These are phyloP conservation scores for Oligophagozyma castellii DNA, from an alignment of 1,139 yeast genomes.

Conservation along the genomic window DNA sequence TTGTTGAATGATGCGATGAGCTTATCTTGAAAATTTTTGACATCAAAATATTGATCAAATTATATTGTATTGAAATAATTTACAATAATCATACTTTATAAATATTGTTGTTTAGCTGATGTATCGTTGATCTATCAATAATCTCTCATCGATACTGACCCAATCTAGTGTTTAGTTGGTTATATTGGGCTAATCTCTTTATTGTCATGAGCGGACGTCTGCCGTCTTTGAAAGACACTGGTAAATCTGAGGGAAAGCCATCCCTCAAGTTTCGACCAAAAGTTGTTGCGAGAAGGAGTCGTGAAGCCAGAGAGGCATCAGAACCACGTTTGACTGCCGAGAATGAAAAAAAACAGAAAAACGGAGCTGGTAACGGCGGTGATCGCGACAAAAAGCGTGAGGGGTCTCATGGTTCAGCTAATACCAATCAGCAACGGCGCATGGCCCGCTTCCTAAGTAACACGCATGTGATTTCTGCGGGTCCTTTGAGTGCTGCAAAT, in stretches of 20 bases:
- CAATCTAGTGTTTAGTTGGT: too few species aligned
- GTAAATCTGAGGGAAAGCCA: constrained; percentile 28
- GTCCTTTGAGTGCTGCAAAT: constrained; percentile 59
- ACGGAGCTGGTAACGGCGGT: too few species aligned
- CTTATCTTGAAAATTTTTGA: too few species aligned
- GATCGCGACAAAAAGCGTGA: constrained; percentile 13
- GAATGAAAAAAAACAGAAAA: constrained; percentile 18
- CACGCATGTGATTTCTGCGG: constrained; percentile 56
- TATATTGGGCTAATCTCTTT: too few species aligned
- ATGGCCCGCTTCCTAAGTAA: constrained; percentile 36
- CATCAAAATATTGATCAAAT: too few species aligned
- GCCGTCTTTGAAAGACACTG: constrained; percentile 22
- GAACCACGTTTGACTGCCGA: constrained; percentile 38
- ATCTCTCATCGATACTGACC: too few species aligned
- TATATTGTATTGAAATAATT: too few species aligned
- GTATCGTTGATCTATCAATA: too few species aligned
- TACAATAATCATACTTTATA: too few species aligned
- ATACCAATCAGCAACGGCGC: constrained; percentile 28
- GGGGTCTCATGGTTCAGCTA: constrained; percentile 22
- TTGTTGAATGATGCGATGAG: too few species aligned
- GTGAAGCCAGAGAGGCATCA: constrained; percentile 68
- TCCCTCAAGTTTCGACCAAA: constrained; percentile 66
- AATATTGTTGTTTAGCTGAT: too few species aligned
- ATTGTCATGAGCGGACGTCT: constrained; percentile 23
- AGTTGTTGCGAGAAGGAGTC: constrained; percentile 64